phyloP scores from a whole-genome alignment of 768 basidiomycete genomes.

The Pholiota conissans region DNA sequence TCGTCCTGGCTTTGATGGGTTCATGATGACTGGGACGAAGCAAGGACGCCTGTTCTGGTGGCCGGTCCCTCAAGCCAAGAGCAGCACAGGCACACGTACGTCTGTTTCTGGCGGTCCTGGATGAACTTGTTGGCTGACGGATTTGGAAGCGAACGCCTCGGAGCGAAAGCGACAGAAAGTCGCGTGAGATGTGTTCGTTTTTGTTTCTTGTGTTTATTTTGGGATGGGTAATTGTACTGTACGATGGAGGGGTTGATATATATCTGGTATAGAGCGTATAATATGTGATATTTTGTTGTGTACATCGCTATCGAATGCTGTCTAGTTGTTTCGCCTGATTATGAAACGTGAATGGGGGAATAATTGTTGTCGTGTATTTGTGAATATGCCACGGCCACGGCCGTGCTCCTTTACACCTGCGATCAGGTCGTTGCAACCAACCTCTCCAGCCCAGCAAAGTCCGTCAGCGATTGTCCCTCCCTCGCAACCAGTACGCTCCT shows the following conservation, averaged over 20 bases:
- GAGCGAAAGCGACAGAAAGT: constrained; percentile 13
- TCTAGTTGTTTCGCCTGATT: background rate
- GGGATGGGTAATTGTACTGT: constrained; percentile 4
- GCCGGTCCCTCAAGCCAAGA: constrained; percentile 36
- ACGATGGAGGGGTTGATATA: background rate
- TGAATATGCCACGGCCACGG: constrained; percentile 32
- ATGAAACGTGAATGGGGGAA: constrained; percentile 4
- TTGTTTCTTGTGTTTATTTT: background rate
- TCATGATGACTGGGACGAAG: constrained; percentile 59
- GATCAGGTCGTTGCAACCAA: constrained; percentile 47
- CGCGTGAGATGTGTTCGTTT: background rate
- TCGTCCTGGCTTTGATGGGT: constrained; percentile 32
- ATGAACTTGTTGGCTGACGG: constrained; percentile 5
- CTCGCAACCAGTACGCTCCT: constrained; percentile 5
- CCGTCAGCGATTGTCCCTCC: constrained; percentile 37
- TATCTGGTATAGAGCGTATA: constrained; percentile 6
- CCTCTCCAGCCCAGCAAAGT: constrained; percentile 21
- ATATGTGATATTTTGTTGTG: constrained; percentile 2
- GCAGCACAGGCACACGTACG: constrained; percentile 5
- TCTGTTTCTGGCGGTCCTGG: background rate
- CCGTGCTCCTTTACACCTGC: constrained; percentile 34
- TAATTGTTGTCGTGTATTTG: constrained; percentile 36
- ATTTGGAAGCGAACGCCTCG: constrained; percentile 12
- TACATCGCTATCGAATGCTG: constrained; percentile 3
- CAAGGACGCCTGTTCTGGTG: constrained; percentile 60